These are phyloP conservation scores for Prunus padus DNA, from an alignment of 306 rosid genomes.

Conservation along the genomic window DNA sequence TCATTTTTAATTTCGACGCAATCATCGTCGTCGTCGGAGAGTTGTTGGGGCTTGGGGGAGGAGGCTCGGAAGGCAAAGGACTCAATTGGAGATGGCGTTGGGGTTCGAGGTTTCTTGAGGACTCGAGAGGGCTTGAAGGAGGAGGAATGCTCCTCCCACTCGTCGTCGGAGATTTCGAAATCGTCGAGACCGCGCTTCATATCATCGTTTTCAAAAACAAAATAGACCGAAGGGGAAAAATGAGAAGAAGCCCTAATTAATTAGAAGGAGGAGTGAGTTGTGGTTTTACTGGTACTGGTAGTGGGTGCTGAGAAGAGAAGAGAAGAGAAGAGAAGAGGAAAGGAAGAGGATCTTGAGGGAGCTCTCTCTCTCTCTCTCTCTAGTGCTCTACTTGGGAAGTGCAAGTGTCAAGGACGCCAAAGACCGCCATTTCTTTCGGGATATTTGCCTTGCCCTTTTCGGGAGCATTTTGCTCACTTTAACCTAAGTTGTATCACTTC, in stretches of 20 bases:
- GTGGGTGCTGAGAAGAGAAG: not conserved
- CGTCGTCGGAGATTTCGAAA: conserved; percentile 87
- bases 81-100: conserved; percentile 67
- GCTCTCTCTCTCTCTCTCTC: not conserved
- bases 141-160: conserved; percentile 82
- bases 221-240: not conserved
- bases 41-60: conserved; percentile 9
- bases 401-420: not conserved
- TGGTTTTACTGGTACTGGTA: not conserved
- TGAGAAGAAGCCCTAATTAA: not conserved
- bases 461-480: no score
- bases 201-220: not conserved
- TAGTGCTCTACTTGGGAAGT: not conserved
- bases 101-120: conserved; percentile 38
- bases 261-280: not conserved
- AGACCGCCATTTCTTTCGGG: conserved; percentile 15
- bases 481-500: no score
- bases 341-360: conserved; percentile 7
- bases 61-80: conserved; percentile 57
- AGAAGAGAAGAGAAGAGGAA: not conserved
- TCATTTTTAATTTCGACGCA: conserved; percentile 44
- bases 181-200: conserved; percentile 77
- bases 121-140: conserved; percentile 86
- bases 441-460: not conserved
- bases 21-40: conserved; percentile 32